Evolutionary conservation across 106 monocot species (phyloP), one percentile per base, ranked within the genome.

Genomic region (Dioscorea zingiberensis): DNA sequence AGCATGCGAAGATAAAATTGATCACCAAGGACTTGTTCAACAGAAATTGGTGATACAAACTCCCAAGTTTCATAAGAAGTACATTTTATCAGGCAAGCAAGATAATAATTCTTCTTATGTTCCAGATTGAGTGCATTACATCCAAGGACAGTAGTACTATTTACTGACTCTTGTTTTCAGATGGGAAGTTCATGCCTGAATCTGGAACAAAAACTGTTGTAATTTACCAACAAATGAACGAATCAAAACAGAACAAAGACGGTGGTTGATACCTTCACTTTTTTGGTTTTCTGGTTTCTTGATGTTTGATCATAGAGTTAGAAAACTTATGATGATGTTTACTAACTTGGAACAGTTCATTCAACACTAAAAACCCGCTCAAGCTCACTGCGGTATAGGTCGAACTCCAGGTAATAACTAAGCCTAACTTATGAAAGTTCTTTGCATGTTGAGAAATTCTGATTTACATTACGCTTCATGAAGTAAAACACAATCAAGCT

Each of bases 51-150:
- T 81, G 44, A 85, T 77, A 38, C 62, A 76, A 63, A 70, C 81
- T 15, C 83, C 88, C 25, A 88, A 78, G 59, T 92, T 84, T 64
- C 85, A 97, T 75, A 97, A 88, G 74, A 84, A 77, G 56, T 97
- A 97, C 55, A 82, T 81, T 25, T 69, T 88, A 56, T 85, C 77
- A 79, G 91, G 95, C 73, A 72, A 18, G 15, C n/a, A n/a, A n/a
- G n/a, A n/a, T n/a, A n/a, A 18, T 15, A 51, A 13, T 51, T 4
- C 15, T 16, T 18, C 19, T 18, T 5, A 16, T 51, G 18, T 51
- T 18, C 51, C 14, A 51, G 4, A 51, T 51, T 18, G 38, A 38
- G 10, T 38, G 38, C 38, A 38, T 38, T 38, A 38, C 6, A 38
- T 10, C 38, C 10, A 8, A 6, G 10, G 4, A 38, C 0, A 1